These are phyloP conservation scores for Diutina sp. DNA, from an alignment of 1,139 yeast genomes.

Conservation along the genomic window DNA sequence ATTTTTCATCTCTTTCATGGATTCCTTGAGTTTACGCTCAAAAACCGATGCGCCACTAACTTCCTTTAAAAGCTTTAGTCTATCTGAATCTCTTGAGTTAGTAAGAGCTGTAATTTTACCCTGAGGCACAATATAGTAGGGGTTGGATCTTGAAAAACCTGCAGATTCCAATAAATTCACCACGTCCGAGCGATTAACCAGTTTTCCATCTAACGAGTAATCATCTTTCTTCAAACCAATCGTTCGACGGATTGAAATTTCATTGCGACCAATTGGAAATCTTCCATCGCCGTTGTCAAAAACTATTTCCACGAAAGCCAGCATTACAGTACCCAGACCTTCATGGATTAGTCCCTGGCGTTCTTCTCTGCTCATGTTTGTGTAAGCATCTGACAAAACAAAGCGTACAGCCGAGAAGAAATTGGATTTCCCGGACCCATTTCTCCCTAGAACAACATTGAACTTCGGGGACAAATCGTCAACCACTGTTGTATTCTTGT, in stretches of 20 bases:
- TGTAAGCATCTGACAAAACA: constrained; percentile 83
- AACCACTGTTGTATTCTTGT: constrained; percentile 70
- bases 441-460: constrained; percentile 88
- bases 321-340: constrained; percentile 85
- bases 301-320: constrained; percentile 83
- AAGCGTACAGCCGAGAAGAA: constrained; percentile 93
- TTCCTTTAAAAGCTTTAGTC: constrained; percentile 69
- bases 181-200: constrained; percentile 72
- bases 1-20: constrained; percentile 65
- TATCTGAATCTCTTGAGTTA: constrained; percentile 75
- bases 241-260: constrained; percentile 70
- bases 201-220: constrained; percentile 64
- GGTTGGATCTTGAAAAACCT: constrained; percentile 83
- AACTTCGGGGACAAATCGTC: constrained; percentile 70
- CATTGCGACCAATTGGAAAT: constrained; percentile 57
- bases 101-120: constrained; percentile 82
- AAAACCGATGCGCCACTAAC: constrained; percentile 94
- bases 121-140: constrained; percentile 95
- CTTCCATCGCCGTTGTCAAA: constrained; percentile 75
- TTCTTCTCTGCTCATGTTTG: constrained; percentile 79
- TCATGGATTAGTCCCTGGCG: constrained; percentile 82
- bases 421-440: constrained; percentile 95
- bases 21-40: constrained; percentile 69
- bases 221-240: constrained; percentile 91
- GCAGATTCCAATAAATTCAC: constrained; percentile 81